Evolutionary conservation across 495 filamentous ascomycete genomes (phyloP), one percentile per base, ranked within the genome.

Genomic region (Penicillium goetzii): DNA sequence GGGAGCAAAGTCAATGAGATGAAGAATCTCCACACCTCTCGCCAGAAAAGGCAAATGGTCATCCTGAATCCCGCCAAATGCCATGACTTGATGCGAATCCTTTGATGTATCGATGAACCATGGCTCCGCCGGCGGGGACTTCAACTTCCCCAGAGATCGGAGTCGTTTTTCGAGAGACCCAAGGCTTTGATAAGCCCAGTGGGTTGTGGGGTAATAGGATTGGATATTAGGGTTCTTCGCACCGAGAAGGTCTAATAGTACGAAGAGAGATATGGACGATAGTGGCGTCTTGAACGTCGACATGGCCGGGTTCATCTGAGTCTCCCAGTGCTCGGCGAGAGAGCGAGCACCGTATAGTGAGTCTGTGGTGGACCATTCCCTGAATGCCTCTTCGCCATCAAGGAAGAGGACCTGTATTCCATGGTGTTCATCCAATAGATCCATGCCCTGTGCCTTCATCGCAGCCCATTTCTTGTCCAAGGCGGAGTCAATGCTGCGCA

Each of bases 381-480:
- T 69, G 74, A 97, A 98, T 2, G 95, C 92, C 76, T 99, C 95
- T 78, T 99, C 95, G 4, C 95, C 95, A 74, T 99, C 95, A 25
- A 99, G 74, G 55, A 98, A 85, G 28, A 99, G 65, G 43, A 99
- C 87, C 81, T 98, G 95, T 33, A 99, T 84, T 8, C 95, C 95
- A 69, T 85, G 87, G 58, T 91, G 86, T 66, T 90, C 89, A 26
- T 89, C 88, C 14, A 91, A 70, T 0, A 72, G 76, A 54, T 80
- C 77, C 12, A 74, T 74, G 23, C 84, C 87, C 15, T 88, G 77
- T 33, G 78, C 83, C 61, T 84, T 67, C 86, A 92, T 91, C 21
- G 80, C 83, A 30, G 84, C 83, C 90, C 95, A 96, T 78, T 92
- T 94, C 75, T 82, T 82, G 14, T 86, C 91, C 72, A 99, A 71